Conservation (phyloP, 2,329 filamentous ascomycete species). For the Calonectria pseudoturangicola region DNA sequence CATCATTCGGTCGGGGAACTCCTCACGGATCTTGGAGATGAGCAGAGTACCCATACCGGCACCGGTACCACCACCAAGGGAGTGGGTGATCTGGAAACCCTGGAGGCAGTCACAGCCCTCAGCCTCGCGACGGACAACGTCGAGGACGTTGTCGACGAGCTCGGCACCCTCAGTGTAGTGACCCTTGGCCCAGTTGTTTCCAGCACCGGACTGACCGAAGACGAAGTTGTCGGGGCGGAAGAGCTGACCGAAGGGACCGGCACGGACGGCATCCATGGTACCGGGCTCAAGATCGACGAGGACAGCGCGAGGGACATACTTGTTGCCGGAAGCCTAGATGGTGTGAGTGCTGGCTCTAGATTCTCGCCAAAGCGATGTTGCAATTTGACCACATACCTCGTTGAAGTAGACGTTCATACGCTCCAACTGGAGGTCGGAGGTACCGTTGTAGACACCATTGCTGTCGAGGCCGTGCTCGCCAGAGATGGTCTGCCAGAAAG, state of each 20-base stretch:
- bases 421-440: slow-evolving; percentile 99
- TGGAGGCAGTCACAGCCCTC: slow-evolving; percentile 99
- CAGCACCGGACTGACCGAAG: slow-evolving; percentile 99
- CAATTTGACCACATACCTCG: slow-evolving; percentile 66
- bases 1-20: slow-evolving; percentile 99
- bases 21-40: slow-evolving; percentile 99
- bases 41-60: slow-evolving; percentile 99
- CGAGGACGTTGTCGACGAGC: slow-evolving; percentile 97
- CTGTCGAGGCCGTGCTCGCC: slow-evolving; percentile 97
- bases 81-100: slow-evolving; percentile 99
- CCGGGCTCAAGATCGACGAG: slow-evolving; percentile 99
- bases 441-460: slow-evolving; percentile 98
- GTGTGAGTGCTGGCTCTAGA: slow-evolving; percentile 36
- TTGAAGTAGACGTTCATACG: slow-evolving; percentile 99
- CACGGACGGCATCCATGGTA: slow-evolving; percentile 99
- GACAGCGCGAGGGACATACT: slow-evolving; percentile 99
- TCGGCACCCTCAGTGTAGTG: slow-evolving; percentile 99
- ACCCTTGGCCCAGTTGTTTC: slow-evolving; percentile 99
- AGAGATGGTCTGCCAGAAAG: slow-evolving; percentile 96
- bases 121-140: slow-evolving; percentile 98
- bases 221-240: slow-evolving; percentile 99
- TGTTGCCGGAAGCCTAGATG: slow-evolving; percentile 92
- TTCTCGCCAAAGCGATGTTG: not conserved
- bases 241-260: slow-evolving; percentile 97
- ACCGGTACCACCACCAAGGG: slow-evolving; percentile 99